Percentiles rank a stretch among this genome's conserved stretches.
Conservation (phyloP, 2,329 filamentous ascomycete genomes). For the Diaporthe ampelina region DNA sequence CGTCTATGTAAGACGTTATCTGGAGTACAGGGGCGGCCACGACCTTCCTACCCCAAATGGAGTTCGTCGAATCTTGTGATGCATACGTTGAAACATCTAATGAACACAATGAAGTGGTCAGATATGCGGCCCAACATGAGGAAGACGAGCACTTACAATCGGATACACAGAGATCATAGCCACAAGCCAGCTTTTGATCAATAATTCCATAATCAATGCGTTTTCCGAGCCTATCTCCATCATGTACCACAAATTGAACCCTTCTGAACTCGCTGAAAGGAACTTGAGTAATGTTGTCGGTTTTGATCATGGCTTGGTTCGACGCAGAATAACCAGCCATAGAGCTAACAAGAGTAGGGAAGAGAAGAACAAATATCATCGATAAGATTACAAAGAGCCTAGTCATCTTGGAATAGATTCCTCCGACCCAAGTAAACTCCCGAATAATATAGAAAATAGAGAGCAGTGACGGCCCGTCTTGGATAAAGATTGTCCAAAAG, state of each 20-base stretch:
- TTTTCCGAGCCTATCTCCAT: background rate
- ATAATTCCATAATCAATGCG: background rate
- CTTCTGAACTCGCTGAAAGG: background rate
- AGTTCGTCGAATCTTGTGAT: no score
- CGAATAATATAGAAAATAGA: background rate
- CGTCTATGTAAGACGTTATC: no score
- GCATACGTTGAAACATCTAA: no score
- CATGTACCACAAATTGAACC: background rate
- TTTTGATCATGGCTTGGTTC: background rate
- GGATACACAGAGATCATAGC: background rate
- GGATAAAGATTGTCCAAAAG: background rate
- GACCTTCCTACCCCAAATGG: no score
- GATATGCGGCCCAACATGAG: no score
- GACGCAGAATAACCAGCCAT: constrained; percentile 2
- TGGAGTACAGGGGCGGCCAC: no score
- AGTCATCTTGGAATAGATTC: no score
- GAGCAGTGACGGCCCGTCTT: background rate
- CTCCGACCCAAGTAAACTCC: no score
- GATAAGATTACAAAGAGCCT: background rate
- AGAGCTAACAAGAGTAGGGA: background rate
- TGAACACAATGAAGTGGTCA: no score
- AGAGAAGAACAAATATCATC: background rate
- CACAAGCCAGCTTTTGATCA: background rate
- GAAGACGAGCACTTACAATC: no score
- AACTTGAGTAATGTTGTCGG: background rate